Evolutionary conservation across 768 basidiomycete species (phyloP), one percentile per base, ranked within the genome.

Genomic region (Psilocybe cubensis): DNA sequence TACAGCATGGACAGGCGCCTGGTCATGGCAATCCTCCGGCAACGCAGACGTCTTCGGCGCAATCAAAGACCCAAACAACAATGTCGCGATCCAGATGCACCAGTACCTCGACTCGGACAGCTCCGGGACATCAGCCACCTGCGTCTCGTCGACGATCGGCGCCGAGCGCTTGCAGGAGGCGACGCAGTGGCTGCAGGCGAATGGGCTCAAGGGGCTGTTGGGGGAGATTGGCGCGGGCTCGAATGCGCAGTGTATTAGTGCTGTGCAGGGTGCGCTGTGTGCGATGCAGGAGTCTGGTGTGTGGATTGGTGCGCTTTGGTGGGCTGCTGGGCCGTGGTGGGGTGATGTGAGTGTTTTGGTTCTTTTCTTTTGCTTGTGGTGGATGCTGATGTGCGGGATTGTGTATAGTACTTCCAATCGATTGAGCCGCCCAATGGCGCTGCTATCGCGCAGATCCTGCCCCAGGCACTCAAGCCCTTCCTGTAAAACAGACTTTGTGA

Each of bases 61-160:
- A 20, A 75, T 87, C 70, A 75, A 71, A 42, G 86, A 87, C 63
- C 84, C 84, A 47, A 79, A 79, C 72, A 83, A 85, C 74, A 86
- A 86, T 67, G 66, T 81, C 53, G 85, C 83, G 33, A 82, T 86
- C 58, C 68, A 88, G 65, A 86, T 87, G 83, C 85, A 88, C 68
- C 84, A 87, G 67, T 88, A 88, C 74, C 84, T 88, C 60, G 85
- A 87, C 69, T 79, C 78, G 33, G 85, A 88, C 63, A 79, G 83
- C 61, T 85, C 83, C 18, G 84, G 83, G 48, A 86, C 85, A 9
- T 76, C 68, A 46, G 66, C 66, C 1, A 77, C 71, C 20, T 88
- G 86, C 65, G 85, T 86, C 33, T 83, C 80, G 7, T 72, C 79
- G 14, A 85, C 83, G 23, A 85, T 87, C 63, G 85, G 85, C 51